Base-by-base conservation (phyloP, 2,329 filamentous ascomycete species). In the Xylaria sp. region DNA sequence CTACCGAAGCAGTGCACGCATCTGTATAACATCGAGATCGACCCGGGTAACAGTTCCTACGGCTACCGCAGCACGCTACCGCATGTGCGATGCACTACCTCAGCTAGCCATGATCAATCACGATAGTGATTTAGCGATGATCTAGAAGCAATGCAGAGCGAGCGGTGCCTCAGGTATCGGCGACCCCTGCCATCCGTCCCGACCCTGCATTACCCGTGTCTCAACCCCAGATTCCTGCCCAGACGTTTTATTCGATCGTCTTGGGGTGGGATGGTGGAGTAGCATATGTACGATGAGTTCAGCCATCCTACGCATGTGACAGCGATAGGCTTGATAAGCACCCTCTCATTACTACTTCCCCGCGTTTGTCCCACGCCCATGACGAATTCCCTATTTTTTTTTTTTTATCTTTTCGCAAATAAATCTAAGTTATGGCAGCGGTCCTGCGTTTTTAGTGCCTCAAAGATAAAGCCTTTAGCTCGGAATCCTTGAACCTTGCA, bases 101-200 rank as follows among this genome's bases (percentile, higher is more conserved):
- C 28, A 51, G 31, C 28, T n/a, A 28, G 53, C 59, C 46, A 53
- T 6, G 40, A 61, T 69, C 59, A 59, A 61, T 69, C 59, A 59
- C 61, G 61, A 70, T 65, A 40, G 48, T 62, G 46, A 65, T 58
- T 56, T 64, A 17, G 62, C 28, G 33, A 66, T 63, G 59, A 57
- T 36, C 48, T 71, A 56, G 54, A 57, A 63, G 61, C 54, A 67
- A 68, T 38, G 26, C 40, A 46, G 57, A 23, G 28, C 20, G 57
- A 23, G 28, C 20, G 20, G 17, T 58, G 61, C 33, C 26, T 65
- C 42, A 54, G 31, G 42, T 48, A 42, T 9, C 5, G 63, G 44
- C 49, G 56, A 69, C 63, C 59, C 36, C 36, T 28, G 31, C 58
- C 40, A 36, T 49, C 26, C 9, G 49, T 40, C 48, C 57, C 28